Evolutionary conservation across 345 rosid genomes (phyloP), one percentile per base, ranked within the genome.

Genomic region (Boechera divaricarpa): DNA sequence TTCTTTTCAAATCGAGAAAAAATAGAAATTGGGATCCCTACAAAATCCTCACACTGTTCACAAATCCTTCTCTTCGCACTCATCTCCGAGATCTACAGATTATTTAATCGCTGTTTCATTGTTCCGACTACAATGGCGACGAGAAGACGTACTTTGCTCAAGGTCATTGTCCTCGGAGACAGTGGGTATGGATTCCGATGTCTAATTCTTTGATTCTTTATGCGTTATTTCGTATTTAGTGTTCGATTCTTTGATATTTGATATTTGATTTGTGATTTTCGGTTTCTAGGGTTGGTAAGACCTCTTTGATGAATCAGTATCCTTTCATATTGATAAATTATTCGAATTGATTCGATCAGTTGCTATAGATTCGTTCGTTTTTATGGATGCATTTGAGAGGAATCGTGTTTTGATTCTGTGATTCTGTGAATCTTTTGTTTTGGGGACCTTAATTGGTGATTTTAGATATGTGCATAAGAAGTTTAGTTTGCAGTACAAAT

Each of bases 251-350:
- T 73, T 44, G 38, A 12, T 63, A 11, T 11, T 26, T 66, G 72
- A 65, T 60, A 21, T 67, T 38, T 67, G 68, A 77, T 51, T 51
- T 6, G 35, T 66, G 58, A 72, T 52, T 67, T 32, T 51, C 3
- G 4, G 11, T 72, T 78, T 67, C 62, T 85, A 95, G 99, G 89
- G 99, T 92, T 75, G 99, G 98, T 78, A 95, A 95, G 91, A 95
- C 99, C 51, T 92, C 99, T 58, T 75, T 95, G 91, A 92, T 92
- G 98, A 95, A 92, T 81, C 99, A 90, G 98, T 92, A 95, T 95
- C 98, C 95, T 88, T 78, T 52, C 56, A 10, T 21, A 52, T 21
- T 52, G 24, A 28, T 28, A 28, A 28, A 28, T 28, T 28, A 28
- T 28, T 28, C 29, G 18, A 45, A 48, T 48, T 48, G 26, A 7